phyloP scores from a whole-genome alignment of 768 basidiomycete genomes.

The Myochromella boudieri region DNA sequence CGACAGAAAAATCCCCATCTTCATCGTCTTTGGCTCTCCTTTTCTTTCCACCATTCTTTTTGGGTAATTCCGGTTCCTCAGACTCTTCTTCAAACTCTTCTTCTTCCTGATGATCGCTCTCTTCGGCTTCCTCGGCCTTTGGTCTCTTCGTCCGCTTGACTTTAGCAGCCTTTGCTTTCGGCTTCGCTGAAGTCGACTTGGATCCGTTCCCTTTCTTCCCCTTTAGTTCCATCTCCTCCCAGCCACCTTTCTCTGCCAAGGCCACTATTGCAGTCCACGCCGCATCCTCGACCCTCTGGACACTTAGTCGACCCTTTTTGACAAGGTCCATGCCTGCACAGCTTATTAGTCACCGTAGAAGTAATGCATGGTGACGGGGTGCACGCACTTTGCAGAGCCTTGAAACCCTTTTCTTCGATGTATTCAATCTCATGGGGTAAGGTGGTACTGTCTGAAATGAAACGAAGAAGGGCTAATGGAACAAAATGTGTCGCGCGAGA shows the following conservation, averaged over 20 bases:
- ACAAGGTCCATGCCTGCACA: slow-evolving; percentile 75
- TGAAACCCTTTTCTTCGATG: slow-evolving; percentile 58
- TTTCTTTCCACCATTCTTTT: slow-evolving; percentile 12
- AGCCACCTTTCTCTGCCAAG: slow-evolving; percentile 76
- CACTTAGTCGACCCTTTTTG: slow-evolving; percentile 80
- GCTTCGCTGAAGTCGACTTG: slow-evolving; percentile 20
- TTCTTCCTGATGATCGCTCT: slow-evolving; percentile 18
- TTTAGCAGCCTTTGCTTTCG: slow-evolving; percentile 19
- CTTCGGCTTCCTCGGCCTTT: slow-evolving; percentile 2
- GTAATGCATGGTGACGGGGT: neutral
- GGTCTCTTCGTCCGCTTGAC: neutral
- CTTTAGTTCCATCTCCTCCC: slow-evolving; percentile 55
- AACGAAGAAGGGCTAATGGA: slow-evolving; percentile 71
- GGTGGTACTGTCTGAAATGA: slow-evolving; percentile 46
- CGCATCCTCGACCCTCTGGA: slow-evolving; percentile 70
- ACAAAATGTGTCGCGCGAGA: slow-evolving; percentile 71
- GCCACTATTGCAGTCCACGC: slow-evolving; percentile 63
- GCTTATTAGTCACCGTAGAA: slow-evolving; percentile 1
- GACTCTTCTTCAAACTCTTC: slow-evolving; percentile 18
- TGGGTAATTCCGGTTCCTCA: slow-evolving; percentile 14
- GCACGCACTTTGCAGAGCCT: slow-evolving; percentile 60
- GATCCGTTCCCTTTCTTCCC: slow-evolving; percentile 28
- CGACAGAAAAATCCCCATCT: slow-evolving; percentile 2
- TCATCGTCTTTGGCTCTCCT: slow-evolving; percentile 10
- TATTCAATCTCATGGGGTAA: slow-evolving; percentile 63